phyloP scores from a whole-genome alignment of 2,329 filamentous ascomycete genomes.

The Stachybotrys chlorohalonatus region DNA sequence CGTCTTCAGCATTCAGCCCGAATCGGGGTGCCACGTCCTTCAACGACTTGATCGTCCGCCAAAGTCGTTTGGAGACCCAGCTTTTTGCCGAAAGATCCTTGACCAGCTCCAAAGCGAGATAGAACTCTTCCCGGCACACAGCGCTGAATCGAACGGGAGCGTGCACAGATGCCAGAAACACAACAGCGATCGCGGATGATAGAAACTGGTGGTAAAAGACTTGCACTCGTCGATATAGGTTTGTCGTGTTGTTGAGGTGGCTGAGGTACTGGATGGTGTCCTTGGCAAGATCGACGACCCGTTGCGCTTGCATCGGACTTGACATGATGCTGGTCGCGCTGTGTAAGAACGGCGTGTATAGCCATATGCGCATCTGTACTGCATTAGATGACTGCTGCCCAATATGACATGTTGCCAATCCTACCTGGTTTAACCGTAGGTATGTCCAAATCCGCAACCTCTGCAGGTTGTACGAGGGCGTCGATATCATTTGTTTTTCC shows the following conservation, averaged over 20 bases:
- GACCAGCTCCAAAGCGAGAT: slow-evolving; percentile 66
- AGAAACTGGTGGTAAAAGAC: slow-evolving; percentile 77
- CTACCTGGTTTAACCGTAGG: slow-evolving; percentile 69
- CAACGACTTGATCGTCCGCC: slow-evolving; percentile 62
- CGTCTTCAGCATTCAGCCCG: slow-evolving; percentile 42
- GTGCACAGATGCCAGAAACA: slow-evolving; percentile 70
- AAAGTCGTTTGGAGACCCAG: slow-evolving; percentile 63
- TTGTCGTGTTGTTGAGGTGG: slow-evolving; percentile 61
- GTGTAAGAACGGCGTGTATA: slow-evolving; percentile 81
- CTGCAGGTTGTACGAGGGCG: slow-evolving; percentile 55
- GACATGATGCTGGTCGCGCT: slow-evolving; percentile 75
- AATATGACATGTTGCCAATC: slow-evolving; percentile 3
- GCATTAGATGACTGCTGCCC: neutral
- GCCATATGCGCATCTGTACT: slow-evolving; percentile 64
- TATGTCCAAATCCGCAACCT: slow-evolving; percentile 78
- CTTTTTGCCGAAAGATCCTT: slow-evolving; percentile 63
- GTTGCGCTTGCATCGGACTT: slow-evolving; percentile 64
- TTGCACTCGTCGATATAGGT: slow-evolving; percentile 63
- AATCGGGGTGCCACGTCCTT: slow-evolving; percentile 64
- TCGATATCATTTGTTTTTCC: slow-evolving; percentile 41
- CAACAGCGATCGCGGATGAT: slow-evolving; percentile 62
- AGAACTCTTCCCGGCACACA: slow-evolving; percentile 65
- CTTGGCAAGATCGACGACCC: slow-evolving; percentile 64
- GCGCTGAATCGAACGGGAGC: slow-evolving; percentile 63
- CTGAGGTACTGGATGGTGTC: slow-evolving; percentile 66